Evolutionary conservation across 1,284 basidiomycete species (phyloP), one percentile per base, ranked within the genome.

Genomic region (Ceratobasidium sp.): DNA sequence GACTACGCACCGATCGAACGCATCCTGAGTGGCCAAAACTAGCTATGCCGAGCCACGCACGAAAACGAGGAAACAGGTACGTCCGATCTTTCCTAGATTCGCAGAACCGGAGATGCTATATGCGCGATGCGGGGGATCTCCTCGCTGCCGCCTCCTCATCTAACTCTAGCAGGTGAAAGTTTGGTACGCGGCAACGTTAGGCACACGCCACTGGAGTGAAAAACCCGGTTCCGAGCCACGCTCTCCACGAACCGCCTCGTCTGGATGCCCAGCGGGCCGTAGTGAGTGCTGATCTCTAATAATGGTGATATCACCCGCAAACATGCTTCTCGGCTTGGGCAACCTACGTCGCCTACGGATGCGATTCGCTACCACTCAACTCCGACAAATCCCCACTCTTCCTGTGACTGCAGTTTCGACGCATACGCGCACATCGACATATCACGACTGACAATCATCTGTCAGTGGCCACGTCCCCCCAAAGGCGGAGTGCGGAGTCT

Each of bases 401-500:
- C 28, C 16, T 58, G 32, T 35, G 55, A 58, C 32, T 21, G 30
- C 30, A 28, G 41, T 9, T 7, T 6, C 47, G 46, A 54, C 38
- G 5, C 50, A 43, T 41, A 52, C n/a, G 23, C 50, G 38, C 52
- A 30, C 52, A 44, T 18, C 21, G 26, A 30, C 14, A 18, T 44
- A 18, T 55, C 26, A 30, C n/a, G 32, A 5, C 26, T 55, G 18
- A 9, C 8, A 11, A 52, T 23, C 26, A 52, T n/a, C 11, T 46
- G 43, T 46, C 49, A 52, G 21, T 55, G 52, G 16, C 18, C 52
- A 26, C 26, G 11, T 59, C 57, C 41, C 57, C 18, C 14, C 35
- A 23, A 35, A 41, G 23, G 57, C 57, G 66, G 66, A 70, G 66
- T 49, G 66, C 43, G 66, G 66, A 70, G 66, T 70, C 21, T 35